phyloP scores from a whole-genome alignment of 371 early-diverging fungal genomes.

The Syncephalis fuscata region DNA sequence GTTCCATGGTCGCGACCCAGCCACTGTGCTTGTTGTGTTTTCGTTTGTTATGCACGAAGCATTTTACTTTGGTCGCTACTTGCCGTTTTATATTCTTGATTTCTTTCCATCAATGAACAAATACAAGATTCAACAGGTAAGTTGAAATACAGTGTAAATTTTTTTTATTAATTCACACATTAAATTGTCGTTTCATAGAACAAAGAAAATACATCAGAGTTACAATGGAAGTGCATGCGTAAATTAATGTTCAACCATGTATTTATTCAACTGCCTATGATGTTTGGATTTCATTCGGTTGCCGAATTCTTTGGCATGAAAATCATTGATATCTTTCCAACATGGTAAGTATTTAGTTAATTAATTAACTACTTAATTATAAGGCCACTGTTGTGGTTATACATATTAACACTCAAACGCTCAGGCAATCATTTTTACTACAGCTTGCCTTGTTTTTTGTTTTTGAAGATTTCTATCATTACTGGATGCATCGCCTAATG shows the following conservation, averaged over 20 bases:
- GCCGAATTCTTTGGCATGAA: slow-evolving; percentile 71
- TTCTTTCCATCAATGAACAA: slow-evolving; percentile 48
- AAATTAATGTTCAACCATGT: slow-evolving; percentile 58
- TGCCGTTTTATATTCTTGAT: slow-evolving; percentile 56
- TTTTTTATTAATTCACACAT: not conserved
- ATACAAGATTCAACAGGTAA: slow-evolving; percentile 70
- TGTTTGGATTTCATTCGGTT: slow-evolving; percentile 69
- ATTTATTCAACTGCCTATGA: slow-evolving; percentile 66
- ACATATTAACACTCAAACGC: not conserved
- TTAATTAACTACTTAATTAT: slow-evolving; percentile 1
- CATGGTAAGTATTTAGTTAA: slow-evolving; percentile 28
- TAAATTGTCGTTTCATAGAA: slow-evolving; percentile 16
- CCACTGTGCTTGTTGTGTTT: slow-evolving; percentile 29
- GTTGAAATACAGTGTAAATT: slow-evolving; percentile 5
- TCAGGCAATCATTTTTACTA: not conserved
- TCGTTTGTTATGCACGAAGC: slow-evolving; percentile 53
- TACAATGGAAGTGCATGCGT: slow-evolving; percentile 57
- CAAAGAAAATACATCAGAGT: slow-evolving; percentile 41
- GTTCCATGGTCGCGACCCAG: slow-evolving; percentile 50
- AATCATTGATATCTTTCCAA: slow-evolving; percentile 68
- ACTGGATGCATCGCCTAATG: slow-evolving; percentile 67
- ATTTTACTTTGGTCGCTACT: slow-evolving; percentile 60
- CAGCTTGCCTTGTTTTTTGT: slow-evolving; percentile 56
- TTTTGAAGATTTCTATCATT: slow-evolving; percentile 67
- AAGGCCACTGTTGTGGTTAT: slow-evolving; percentile 5